Percentiles rank a stretch among this genome's conserved stretches.
Evolutionary conservation across 2,329 filamentous ascomycete genomes (phyloP).

Genomic region (Aspergillus niger): DNA sequence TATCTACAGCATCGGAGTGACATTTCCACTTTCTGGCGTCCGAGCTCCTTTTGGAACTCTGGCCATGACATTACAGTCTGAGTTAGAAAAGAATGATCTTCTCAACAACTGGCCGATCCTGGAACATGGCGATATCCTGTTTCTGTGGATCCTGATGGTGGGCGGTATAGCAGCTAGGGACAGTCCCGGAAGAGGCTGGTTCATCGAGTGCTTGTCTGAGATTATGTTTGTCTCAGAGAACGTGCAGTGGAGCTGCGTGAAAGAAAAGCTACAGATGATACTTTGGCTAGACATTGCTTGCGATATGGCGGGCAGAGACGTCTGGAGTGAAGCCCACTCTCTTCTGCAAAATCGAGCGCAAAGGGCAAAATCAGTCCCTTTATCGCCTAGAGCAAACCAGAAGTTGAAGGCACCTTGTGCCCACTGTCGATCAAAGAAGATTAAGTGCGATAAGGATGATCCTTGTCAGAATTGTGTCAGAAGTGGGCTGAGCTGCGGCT

Average conservation of each 20-base stretch:
- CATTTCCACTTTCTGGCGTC: neutral
- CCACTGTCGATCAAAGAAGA: neutral
- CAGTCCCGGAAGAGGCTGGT: neutral
- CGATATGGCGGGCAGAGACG: neutral
- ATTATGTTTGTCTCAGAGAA: neutral
- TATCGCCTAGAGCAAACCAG: too few species aligned
- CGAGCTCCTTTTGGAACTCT: neutral
- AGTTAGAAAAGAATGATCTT: neutral
- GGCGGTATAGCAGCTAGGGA: neutral
- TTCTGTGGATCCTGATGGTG: neutral
- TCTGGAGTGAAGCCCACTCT: neutral
- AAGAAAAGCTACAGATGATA: neutral
- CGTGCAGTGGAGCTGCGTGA: neutral
- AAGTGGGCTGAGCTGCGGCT: neutral
- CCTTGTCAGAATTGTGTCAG: constrained; percentile 4
- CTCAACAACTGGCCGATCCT: neutral
- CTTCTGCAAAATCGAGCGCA: too few species aligned
- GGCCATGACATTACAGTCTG: neutral
- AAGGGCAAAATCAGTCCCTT: neutral
- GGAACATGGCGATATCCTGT: neutral
- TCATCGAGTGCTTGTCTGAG: neutral
- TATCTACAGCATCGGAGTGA: constrained; percentile 2
- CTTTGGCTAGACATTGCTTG: constrained; percentile 4
- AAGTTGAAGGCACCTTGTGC: neutral
- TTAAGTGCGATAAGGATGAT: neutral